Base-by-base conservation (phyloP, 2,329 filamentous ascomycete species). In the Dothistroma septosporum region DNA sequence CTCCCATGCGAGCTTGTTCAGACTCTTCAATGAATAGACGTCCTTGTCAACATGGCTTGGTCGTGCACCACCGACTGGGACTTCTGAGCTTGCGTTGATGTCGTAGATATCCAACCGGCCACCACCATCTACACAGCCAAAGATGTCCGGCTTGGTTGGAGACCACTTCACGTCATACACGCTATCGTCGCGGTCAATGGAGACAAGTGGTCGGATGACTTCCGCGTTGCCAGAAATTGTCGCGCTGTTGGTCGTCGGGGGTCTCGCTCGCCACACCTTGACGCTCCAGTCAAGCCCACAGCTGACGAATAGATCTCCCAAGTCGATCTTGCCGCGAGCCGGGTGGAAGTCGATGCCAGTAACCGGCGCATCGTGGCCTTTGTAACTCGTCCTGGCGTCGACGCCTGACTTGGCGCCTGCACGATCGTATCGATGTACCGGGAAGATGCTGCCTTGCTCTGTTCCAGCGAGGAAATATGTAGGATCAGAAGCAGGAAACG, bases 101-200 rank as follows among this genome's bases (percentile, higher is more conserved):
- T 99, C 95, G 91, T 94, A 99, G 54, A 99, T 82, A 77, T 99
- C 95, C 19, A 99, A 81, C 76, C 87, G 90, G 32, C 94, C 95
- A 2, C 90, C 91, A 35, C 94, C 94, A 69, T 99, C 95, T 2
- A 97, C 94, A 21, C 96, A 85, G 1, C 91, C 91, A 76, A 99
- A 99, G 9, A 99, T 90, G 41, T 92, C 92, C 0, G 94, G 94
- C 74, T 94, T 93, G 66, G 94, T 85, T 0, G 94, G 94, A 14
- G 91, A 96, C 95, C 95, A 99, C 57, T 88, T 88, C 2, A 91
- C 92, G 74, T 97, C 93, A 77, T 99, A 99, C 55, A 99, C 92
- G 21, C 97, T 88, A 70, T 99, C 95, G 77, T 99, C 95, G 58
- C 94, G 88, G 21, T 90, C 88, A 72, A 99, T 91, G 65, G 97